Evolutionary conservation across 2,329 filamentous ascomycete species (phyloP).

Genomic region (Neopestalotiopsis rosae): DNA sequence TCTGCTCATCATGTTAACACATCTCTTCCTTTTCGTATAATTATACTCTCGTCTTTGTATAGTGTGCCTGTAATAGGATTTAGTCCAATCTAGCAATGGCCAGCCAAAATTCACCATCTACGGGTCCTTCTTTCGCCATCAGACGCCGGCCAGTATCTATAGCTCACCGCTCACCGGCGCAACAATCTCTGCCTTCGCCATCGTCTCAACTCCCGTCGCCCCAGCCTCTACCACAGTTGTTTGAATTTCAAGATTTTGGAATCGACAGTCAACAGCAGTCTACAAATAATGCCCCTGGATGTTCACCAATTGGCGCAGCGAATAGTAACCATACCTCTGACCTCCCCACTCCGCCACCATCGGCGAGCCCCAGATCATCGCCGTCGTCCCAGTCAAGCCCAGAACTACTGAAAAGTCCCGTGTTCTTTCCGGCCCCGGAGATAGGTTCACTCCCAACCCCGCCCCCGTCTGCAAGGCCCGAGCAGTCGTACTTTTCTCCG

Average conservation of each 20-base stretch:
- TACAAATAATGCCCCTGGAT: neutral
- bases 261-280: neutral
- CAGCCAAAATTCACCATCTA: neutral
- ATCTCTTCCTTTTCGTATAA: neutral
- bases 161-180: neutral
- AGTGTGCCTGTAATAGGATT: neutral
- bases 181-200: neutral
- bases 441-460: neutral
- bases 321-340: neutral
- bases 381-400: neutral
- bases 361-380: neutral
- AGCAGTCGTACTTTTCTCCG: neutral
- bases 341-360: constrained; percentile 9
- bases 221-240: neutral
- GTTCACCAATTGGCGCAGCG: neutral
- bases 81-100: neutral
- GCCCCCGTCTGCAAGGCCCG: neutral
- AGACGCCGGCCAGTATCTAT: constrained; percentile 1
- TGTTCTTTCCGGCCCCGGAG: neutral
- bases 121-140: neutral
- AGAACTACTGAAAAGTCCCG: no score
- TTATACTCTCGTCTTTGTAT: neutral
- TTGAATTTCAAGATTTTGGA: neutral
- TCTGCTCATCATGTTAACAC: neutral
- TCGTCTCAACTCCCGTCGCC: neutral